Percentiles rank a stretch among this genome's conserved stretches.
Evolutionary conservation across 2,329 filamentous ascomycete species (phyloP).

Genomic region (Pseudopithomyces maydicus): DNA sequence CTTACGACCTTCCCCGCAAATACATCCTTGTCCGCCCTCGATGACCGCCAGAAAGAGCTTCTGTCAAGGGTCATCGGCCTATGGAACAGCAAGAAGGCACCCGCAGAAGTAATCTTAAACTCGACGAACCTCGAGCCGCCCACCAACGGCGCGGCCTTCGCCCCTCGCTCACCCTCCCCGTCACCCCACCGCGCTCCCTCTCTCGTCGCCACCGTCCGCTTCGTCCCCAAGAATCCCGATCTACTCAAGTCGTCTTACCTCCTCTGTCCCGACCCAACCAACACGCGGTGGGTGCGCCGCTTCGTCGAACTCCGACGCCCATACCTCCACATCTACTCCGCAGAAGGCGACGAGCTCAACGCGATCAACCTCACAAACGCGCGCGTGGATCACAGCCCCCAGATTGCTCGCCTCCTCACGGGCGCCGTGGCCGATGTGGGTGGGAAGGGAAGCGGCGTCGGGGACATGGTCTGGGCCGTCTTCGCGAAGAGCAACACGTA

Average conservation of each 20-base stretch:
- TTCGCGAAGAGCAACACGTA: constrained; percentile 95
- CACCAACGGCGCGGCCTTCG: constrained; percentile 60
- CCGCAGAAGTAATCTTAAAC: constrained; percentile 53
- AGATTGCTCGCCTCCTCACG: constrained; percentile 77
- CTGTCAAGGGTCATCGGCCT: constrained; percentile 64
- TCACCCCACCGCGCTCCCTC: constrained; percentile 55
- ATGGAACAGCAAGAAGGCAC: constrained; percentile 59
- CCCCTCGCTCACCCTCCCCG: constrained; percentile 27
- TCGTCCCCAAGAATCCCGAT: constrained; percentile 73
- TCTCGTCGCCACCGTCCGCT: constrained; percentile 76
- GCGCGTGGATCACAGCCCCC: constrained; percentile 89
- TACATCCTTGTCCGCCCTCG: constrained; percentile 20
- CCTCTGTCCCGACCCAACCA: constrained; percentile 80
- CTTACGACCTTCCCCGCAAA: constrained; percentile 32
- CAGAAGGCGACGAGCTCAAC: constrained; percentile 87
- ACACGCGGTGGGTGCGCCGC: constrained; percentile 84
- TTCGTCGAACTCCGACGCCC: constrained; percentile 91
- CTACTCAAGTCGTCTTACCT: constrained; percentile 87
- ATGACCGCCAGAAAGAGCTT: constrained; percentile 47
- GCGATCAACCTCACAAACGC: constrained; percentile 88
- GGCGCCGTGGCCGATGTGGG: constrained; percentile 42
- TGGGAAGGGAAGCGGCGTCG: constrained; percentile 14
- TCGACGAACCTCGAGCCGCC: constrained; percentile 69
- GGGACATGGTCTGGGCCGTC: constrained; percentile 80
- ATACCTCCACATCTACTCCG: constrained; percentile 88